Percentiles rank a stretch among this genome's conserved stretches.
phyloP scores from a whole-genome alignment of 805 yeast species.

The Kodamaea hsintzibuensis region DNA sequence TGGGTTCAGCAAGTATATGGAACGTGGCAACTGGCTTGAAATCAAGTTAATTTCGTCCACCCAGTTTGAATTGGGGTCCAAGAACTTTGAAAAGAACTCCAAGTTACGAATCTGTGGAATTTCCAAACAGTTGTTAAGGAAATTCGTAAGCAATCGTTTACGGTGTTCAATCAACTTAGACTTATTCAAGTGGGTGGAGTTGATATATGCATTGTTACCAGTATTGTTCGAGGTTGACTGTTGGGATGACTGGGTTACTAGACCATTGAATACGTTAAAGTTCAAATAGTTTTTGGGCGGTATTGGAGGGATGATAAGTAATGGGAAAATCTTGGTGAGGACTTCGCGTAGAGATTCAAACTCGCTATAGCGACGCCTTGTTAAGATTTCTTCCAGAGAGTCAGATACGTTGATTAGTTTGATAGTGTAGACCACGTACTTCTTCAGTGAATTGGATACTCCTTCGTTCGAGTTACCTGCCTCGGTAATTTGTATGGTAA shows the following conservation, averaged over 20 bases:
- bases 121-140: slow-evolving; percentile 71
- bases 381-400: slow-evolving; percentile 46
- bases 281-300: slow-evolving; percentile 56
- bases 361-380: slow-evolving; percentile 82
- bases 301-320: slow-evolving; percentile 86
- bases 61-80: slow-evolving; percentile 87
- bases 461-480: slow-evolving; percentile 89
- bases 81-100: slow-evolving; percentile 68
- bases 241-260: slow-evolving; percentile 13
- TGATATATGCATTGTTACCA: slow-evolving; percentile 26
- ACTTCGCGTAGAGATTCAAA: slow-evolving; percentile 80
- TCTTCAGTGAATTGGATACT: slow-evolving; percentile 54
- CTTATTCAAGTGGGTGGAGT: slow-evolving; percentile 42
- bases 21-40: slow-evolving; percentile 40
- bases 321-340: slow-evolving; percentile 72
- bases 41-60: slow-evolving; percentile 55
- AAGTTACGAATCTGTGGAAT: slow-evolving; percentile 58
- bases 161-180: slow-evolving; percentile 40
- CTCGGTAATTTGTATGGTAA: slow-evolving; percentile 56
- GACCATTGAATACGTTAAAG: slow-evolving; percentile 34
- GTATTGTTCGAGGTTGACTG: slow-evolving; percentile 8
- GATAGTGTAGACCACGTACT: slow-evolving; percentile 81
- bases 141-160: slow-evolving; percentile 65
- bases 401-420: slow-evolving; percentile 47
- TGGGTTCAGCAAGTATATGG: slow-evolving; percentile 44